Percentiles rank a stretch among this genome's conserved stretches.
Evolutionary conservation across 352 stramenopile genomes (phyloP).

Genomic region (Globisporangium solare): DNA sequence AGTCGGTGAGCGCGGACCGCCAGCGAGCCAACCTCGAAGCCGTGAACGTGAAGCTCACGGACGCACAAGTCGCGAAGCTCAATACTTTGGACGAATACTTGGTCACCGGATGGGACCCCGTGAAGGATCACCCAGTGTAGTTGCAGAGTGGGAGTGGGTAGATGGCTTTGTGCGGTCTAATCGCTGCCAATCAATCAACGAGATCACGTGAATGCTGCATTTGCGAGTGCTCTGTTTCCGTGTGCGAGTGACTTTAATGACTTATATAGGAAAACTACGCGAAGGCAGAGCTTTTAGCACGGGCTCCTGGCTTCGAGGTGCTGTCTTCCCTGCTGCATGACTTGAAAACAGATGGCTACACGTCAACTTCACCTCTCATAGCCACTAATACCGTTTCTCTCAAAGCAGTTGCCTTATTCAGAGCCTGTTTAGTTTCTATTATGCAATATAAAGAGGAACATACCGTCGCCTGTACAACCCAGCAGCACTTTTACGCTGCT

Average conservation of each 20-base stretch:
- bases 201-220: too few species aligned
- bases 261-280: too few species aligned
- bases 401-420: too few species aligned
- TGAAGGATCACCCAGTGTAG: conserved; percentile 36
- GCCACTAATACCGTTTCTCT: conserved; percentile 13
- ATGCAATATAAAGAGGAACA: too few species aligned
- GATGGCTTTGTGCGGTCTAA: too few species aligned
- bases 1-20: conserved; percentile 39
- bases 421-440: too few species aligned
- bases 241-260: too few species aligned
- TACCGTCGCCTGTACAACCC: background rate
- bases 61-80: conserved; percentile 26
- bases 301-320: too few species aligned
- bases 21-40: conserved; percentile 47
- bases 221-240: too few species aligned
- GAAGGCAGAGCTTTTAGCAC: too few species aligned
- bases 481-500: background rate
- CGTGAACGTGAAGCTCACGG: conserved; percentile 28
- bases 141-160: background rate
- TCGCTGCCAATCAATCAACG: too few species aligned
- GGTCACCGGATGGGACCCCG: conserved; percentile 41
- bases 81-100: conserved; percentile 41
- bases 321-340: background rate
- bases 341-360: background rate
- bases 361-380: conserved; percentile 33